Evolutionary conservation across 176 grass and related monocot species (phyloP).

Genomic region (Juncus effusus): DNA sequence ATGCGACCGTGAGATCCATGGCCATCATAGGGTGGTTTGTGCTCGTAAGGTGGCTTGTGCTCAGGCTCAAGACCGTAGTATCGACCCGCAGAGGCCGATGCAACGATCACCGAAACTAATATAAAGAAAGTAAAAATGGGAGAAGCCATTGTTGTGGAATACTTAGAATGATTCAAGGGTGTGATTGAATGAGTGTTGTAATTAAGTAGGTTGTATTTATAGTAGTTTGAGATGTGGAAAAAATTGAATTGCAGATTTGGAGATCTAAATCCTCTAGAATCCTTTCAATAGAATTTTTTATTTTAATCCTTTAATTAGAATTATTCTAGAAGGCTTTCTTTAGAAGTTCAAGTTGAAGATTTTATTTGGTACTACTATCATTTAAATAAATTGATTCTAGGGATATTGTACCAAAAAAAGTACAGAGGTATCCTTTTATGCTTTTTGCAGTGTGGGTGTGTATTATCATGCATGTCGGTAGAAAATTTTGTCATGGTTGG

Average conservation of each 20-base stretch:
- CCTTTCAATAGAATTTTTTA: neutral
- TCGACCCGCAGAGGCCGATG: neutral
- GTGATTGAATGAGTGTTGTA: neutral
- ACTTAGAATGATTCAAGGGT: neutral
- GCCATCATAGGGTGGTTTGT: neutral
- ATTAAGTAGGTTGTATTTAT: neutral
- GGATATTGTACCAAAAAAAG: neutral
- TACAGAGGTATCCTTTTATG: neutral
- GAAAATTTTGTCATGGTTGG: neutral
- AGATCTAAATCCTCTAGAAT: neutral
- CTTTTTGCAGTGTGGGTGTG: neutral
- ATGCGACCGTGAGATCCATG: neutral
- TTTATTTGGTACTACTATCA: too few relatives aligned
- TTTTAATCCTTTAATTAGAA: too few relatives aligned
- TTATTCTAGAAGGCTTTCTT: too few relatives aligned
- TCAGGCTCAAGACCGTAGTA: neutral
- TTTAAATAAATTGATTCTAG: neutral
- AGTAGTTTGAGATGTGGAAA: neutral
- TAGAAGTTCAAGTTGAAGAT: too few relatives aligned
- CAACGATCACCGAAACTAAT: neutral
- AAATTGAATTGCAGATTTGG: neutral
- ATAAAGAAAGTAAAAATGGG: constrained; percentile 5
- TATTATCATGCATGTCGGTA: neutral
- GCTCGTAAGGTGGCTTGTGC: neutral
- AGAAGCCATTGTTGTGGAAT: constrained; percentile 6